These are phyloP conservation scores for Chloranthus sessilifolius DNA, from an alignment of 164 flowering plant species.

Conservation along the genomic window DNA sequence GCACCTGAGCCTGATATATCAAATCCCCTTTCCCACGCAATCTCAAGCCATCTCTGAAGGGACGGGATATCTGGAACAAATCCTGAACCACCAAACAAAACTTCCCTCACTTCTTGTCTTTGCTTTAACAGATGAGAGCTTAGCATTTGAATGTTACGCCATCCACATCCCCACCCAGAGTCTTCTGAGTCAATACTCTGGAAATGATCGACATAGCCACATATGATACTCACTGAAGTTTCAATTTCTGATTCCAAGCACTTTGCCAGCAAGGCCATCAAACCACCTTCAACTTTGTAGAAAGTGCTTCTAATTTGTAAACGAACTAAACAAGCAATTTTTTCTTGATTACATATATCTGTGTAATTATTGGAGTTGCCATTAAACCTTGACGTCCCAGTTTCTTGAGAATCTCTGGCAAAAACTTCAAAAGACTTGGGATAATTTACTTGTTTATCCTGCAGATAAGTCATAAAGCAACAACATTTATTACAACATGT, in stretches of 20 bases:
- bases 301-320: slow-evolving; percentile 38
- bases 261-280: slow-evolving; percentile 51
- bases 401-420: slow-evolving; percentile 9
- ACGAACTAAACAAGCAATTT: slow-evolving; percentile 27
- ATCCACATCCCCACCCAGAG: slow-evolving; percentile 93
- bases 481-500: neutral
- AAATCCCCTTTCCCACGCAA: slow-evolving; percentile 84
- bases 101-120: slow-evolving; percentile 51
- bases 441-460: slow-evolving; percentile 9
- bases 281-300: slow-evolving; percentile 46
- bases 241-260: slow-evolving; percentile 55
- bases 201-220: slow-evolving; percentile 61
- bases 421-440: neutral
- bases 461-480: slow-evolving; percentile 4
- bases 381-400: slow-evolving; percentile 9
- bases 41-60: slow-evolving; percentile 89
- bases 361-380: neutral
- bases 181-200: slow-evolving; percentile 57
- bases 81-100: slow-evolving; percentile 67
- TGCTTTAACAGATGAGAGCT: slow-evolving; percentile 62
- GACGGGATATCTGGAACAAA: slow-evolving; percentile 80
- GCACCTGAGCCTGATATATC: slow-evolving; percentile 53
- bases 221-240: slow-evolving; percentile 35
- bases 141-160: slow-evolving; percentile 96
- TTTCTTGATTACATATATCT: slow-evolving; percentile 20